These are phyloP conservation scores for Trichosporon sp. DNA, from an alignment of 1,284 basidiomycete species.

Conservation along the genomic window DNA sequence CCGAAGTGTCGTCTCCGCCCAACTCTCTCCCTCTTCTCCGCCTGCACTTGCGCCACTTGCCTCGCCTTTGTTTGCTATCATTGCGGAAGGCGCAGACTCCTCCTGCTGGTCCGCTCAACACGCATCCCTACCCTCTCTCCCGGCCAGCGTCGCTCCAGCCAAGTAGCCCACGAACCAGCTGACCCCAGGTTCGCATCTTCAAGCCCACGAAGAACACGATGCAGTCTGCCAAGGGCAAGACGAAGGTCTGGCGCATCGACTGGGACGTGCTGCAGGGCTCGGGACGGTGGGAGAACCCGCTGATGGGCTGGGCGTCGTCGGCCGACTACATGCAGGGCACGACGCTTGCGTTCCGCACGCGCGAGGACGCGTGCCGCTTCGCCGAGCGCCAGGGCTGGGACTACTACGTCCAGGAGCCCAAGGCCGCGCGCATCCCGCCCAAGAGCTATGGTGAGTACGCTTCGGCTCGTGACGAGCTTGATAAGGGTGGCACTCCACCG, in stretches of 20 bases:
- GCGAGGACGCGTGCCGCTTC: slow-evolving; percentile 91
- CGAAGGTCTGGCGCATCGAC: slow-evolving; percentile 87
- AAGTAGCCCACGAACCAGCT: not conserved
- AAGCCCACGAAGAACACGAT: slow-evolving; percentile 92
- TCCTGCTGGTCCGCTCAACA: no score
- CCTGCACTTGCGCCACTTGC: no score
- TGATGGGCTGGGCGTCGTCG: slow-evolving; percentile 94
- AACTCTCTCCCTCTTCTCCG: no score
- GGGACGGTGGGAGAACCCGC: slow-evolving; percentile 96
- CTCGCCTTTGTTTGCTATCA: no score
- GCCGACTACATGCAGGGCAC: slow-evolving; percentile 98
- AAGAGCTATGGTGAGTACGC: slow-evolving; percentile 59
- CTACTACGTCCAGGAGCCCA: slow-evolving; percentile 61
- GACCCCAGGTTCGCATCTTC: slow-evolving; percentile 71
- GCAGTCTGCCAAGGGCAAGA: slow-evolving; percentile 85
- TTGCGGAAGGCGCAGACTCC: no score
- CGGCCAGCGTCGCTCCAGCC: no score
- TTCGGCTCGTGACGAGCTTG: no score
- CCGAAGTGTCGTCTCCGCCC: no score
- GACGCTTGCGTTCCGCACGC: slow-evolving; percentile 76
- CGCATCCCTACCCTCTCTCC: no score
- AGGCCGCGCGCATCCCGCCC: slow-evolving; percentile 70
- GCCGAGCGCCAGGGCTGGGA: slow-evolving; percentile 52
- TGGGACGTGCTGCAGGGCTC: slow-evolving; percentile 85
- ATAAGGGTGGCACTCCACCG: no score